Evolutionary conservation across 1,284 basidiomycete genomes (phyloP).

Genomic region (Athelia psychrophila): DNA sequence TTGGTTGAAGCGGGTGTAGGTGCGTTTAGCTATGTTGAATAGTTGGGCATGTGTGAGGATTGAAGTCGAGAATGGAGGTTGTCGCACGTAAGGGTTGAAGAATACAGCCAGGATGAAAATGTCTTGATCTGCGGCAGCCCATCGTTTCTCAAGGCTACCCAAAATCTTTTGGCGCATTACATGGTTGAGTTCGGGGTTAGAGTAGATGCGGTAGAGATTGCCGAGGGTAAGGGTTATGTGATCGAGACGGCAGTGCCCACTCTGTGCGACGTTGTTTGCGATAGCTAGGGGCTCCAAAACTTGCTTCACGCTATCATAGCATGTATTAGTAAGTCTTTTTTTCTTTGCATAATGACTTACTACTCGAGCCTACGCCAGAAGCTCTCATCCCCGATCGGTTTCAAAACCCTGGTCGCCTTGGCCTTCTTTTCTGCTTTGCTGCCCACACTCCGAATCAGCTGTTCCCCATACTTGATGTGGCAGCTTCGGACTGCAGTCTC

Average conservation of each 20-base stretch:
- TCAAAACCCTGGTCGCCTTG: constrained; percentile 10
- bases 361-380: constrained; percentile 20
- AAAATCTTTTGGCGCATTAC: constrained; percentile 10
- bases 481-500: constrained; percentile 11
- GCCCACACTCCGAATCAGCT: constrained; percentile 15
- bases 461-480: constrained; percentile 12
- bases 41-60: not conserved
- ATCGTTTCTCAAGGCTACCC: constrained; percentile 22
- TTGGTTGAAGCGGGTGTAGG: not conserved
- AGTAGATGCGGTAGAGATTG: constrained; percentile 18
- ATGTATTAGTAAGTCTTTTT: not conserved
- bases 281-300: constrained; percentile 28
- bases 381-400: constrained; percentile 2
- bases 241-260: constrained; percentile 20
- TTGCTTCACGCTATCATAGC: not conserved
- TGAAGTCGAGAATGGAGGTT: constrained; percentile 6
- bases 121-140: constrained; percentile 23
- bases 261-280: constrained; percentile 24
- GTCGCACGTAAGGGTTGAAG: constrained; percentile 23
- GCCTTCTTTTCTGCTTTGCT: constrained; percentile 12
- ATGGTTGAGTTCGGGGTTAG: constrained; percentile 2
- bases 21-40: not conserved
- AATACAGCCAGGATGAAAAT: constrained; percentile 24
- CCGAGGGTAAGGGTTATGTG: constrained; percentile 22
- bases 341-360: constrained; percentile 9